A percentile compares a stretch with the other conserved stretches of the same genome.
Evolutionary conservation across 208 protist genomes (phyloP).

Genomic region (Trypanosoma brucei): DNA sequence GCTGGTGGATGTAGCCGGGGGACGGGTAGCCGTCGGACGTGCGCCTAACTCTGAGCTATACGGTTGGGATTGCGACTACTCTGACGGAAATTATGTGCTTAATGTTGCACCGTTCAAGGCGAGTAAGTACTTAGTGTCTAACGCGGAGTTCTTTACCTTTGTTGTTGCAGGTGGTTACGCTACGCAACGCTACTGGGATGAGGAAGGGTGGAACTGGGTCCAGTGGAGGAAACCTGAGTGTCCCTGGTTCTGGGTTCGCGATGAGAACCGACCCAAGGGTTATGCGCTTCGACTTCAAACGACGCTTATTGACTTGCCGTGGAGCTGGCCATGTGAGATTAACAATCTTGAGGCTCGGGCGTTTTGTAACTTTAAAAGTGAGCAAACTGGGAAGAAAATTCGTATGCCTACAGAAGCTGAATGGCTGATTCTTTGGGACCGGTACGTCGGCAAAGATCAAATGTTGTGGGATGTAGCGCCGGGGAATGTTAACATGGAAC

Average conservation of each 20-base stretch:
- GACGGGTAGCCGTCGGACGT: conserved; percentile 71
- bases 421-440: conserved; percentile 84
- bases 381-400: conserved; percentile 67
- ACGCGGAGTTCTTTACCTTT: conserved; percentile 93
- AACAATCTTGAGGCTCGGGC: conserved; percentile 95
- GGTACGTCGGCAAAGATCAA: conserved; percentile 75
- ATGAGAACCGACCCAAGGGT: conserved; percentile 59
- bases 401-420: conserved; percentile 90
- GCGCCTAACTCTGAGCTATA: conserved; percentile 71
- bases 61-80: conserved; percentile 96
- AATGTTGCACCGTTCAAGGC: conserved; percentile 90
- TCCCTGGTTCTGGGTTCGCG: conserved; percentile 93
- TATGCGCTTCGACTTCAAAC: conserved; percentile 89
- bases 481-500: conserved; percentile 86
- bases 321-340: conserved; percentile 94
- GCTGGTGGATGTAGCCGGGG: conserved; percentile 69
- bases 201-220: conserved; percentile 96
- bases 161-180: conserved; percentile 90
- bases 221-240: conserved; percentile 86
- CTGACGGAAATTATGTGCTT: conserved; percentile 60
- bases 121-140: conserved; percentile 93
- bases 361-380: conserved; percentile 91
- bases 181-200: conserved; percentile 91
- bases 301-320: conserved; percentile 91
- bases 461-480: conserved; percentile 66